A percentile compares a stretch with the other conserved stretches of the same genome.
phyloP scores from a whole-genome alignment of 495 filamentous ascomycete genomes.

The Niebla homalea region DNA sequence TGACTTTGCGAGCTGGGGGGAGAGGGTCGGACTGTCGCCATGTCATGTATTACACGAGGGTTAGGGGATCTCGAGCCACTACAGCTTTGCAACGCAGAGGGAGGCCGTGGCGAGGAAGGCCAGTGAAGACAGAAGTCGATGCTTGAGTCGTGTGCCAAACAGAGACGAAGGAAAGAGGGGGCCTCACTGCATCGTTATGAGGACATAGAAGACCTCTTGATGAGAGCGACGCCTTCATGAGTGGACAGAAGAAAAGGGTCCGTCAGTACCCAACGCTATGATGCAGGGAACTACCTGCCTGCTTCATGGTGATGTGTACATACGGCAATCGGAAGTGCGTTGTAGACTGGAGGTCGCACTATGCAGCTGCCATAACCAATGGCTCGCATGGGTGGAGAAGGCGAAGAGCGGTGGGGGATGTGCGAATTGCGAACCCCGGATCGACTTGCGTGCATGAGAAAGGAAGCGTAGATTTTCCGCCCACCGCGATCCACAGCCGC shows the following conservation, averaged over 20 bases:
- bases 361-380: neutral
- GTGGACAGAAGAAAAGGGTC: neutral
- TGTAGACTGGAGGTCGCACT: no score
- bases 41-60: neutral
- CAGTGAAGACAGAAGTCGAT: conserved; percentile 8
- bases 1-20: neutral
- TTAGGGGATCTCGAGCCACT: neutral
- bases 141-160: neutral
- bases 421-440: neutral
- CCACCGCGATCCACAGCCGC: no score
- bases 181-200: conserved; percentile 6
- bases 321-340: neutral
- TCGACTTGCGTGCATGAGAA: neutral
- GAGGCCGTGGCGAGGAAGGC: neutral
- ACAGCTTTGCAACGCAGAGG: neutral
- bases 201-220: conserved; percentile 23
- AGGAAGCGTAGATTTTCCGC: no score
- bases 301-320: neutral
- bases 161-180: no score
- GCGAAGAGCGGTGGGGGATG: neutral
- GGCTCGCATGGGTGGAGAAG: neutral
- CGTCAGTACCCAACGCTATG: conserved; percentile 2
- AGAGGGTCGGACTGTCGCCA: neutral
- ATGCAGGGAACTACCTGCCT: neutral
- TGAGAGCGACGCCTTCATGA: no score